phyloP scores from a whole-genome alignment of 345 rosid genomes.

The Clarkia xantiana region DNA sequence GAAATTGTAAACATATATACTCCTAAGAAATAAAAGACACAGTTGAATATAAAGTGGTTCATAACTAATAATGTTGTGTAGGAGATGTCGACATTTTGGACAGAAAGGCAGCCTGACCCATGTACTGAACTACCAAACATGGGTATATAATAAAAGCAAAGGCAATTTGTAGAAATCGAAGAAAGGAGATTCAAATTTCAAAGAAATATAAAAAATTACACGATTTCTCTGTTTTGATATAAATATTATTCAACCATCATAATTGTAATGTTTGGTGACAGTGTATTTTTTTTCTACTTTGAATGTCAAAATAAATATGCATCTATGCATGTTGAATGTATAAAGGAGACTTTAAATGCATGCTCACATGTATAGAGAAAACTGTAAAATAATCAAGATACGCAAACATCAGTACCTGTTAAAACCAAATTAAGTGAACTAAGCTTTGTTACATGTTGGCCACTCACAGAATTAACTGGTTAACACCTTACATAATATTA shows the following conservation, averaged over 20 bases:
- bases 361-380: conserved; percentile 59
- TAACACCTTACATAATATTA: background rate
- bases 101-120: conserved; percentile 96
- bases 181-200: background rate
- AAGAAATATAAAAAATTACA: no score
- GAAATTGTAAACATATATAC: no score
- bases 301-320: no score
- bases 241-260: no score
- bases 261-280: no score
- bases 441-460: conserved; percentile 1
- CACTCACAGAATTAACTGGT: background rate
- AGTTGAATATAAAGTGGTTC: background rate
- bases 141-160: conserved; percentile 67
- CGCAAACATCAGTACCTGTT: conserved; percentile 91
- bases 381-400: conserved; percentile 92
- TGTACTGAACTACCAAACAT: conserved; percentile 88
- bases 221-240: no score
- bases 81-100: conserved; percentile 32
- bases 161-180: conserved; percentile 43
- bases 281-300: no score
- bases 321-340: background rate
- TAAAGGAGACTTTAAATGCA: background rate
- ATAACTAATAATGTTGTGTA: conserved; percentile 7
- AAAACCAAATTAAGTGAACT: conserved; percentile 12
- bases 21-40: no score